Conservation (phyloP, 768 basidiomycete species). For the Coprinopsis marcescibilis region DNA sequence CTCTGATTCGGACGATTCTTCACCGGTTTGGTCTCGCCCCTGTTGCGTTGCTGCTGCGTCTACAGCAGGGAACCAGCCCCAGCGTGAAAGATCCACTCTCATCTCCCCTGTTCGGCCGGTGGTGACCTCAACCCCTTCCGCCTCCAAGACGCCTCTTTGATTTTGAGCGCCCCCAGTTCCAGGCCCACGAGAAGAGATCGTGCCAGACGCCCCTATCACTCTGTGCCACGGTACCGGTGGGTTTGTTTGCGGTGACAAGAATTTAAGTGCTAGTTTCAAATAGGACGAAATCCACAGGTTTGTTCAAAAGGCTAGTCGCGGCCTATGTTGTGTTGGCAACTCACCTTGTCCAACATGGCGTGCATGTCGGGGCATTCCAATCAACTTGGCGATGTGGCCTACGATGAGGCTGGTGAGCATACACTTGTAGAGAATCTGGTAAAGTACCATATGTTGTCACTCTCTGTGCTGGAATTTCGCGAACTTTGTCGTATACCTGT, state of each 20-base stretch:
- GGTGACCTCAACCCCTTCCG: conserved; percentile 77
- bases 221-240: conserved; percentile 81
- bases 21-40: conserved; percentile 2
- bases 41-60: conserved; percentile 9
- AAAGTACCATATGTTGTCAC: conserved; percentile 72
- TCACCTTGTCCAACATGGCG: conserved; percentile 80
- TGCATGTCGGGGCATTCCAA: conserved; percentile 75
- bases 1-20: conserved; percentile 9
- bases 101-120: conserved; percentile 49
- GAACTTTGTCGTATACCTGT: conserved; percentile 69
- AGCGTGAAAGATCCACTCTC: conserved; percentile 50
- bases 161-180: conserved; percentile 72
- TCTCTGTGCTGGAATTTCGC: conserved; percentile 58
- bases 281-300: neutral
- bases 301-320: neutral
- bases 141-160: conserved; percentile 71
- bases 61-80: conserved; percentile 62
- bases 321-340: conserved; percentile 5
- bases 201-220: conserved; percentile 64
- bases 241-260: conserved; percentile 48
- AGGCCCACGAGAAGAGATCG: conserved; percentile 79
- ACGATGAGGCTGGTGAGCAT: neutral
- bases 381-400: conserved; percentile 78
- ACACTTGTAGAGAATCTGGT: neutral
- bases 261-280: conserved; percentile 63